Evolutionary conservation across 2,329 filamentous ascomycete species (phyloP).

Genomic region (Pseudocercospora crystallina): DNA sequence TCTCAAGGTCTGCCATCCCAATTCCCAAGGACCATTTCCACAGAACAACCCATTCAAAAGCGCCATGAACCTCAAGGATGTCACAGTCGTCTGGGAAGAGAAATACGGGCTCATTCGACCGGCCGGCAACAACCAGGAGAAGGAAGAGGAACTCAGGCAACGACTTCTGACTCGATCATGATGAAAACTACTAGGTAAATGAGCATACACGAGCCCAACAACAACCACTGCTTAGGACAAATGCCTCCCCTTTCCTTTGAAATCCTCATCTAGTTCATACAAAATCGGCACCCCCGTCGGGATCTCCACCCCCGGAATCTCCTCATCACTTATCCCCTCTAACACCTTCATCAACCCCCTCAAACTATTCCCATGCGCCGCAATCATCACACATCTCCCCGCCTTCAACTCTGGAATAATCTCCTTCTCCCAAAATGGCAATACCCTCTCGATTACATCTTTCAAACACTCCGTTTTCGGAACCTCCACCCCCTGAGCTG

Average conservation of each 20-base stretch:
- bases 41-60: no score
- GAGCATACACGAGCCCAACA: no score
- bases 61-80: no score
- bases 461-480: slow-evolving; percentile 18
- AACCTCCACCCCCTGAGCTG: slow-evolving; percentile 1
- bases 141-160: no score
- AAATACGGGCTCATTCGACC: no score
- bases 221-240: no score
- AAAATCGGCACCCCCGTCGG: slow-evolving; percentile 16
- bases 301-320: slow-evolving; percentile 17
- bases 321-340: slow-evolving; percentile 14
- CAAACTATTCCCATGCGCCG: slow-evolving; percentile 15
- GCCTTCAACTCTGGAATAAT: slow-evolving; percentile 9
- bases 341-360: slow-evolving; percentile 17
- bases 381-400: slow-evolving; percentile 13
- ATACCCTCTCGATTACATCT: slow-evolving; percentile 12
- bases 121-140: no score
- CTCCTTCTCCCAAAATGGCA: slow-evolving; percentile 14
- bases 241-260: slow-evolving; percentile 3
- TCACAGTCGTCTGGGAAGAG: no score
- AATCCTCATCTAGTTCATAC: slow-evolving; percentile 15
- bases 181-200: no score
- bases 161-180: no score
- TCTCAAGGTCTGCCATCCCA: no score
- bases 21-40: no score